Percentiles rank a stretch among this genome's conserved stretches.
Evolutionary conservation across 208 protist species (phyloP).

Genomic region (Crithidia mellificae): DNA sequence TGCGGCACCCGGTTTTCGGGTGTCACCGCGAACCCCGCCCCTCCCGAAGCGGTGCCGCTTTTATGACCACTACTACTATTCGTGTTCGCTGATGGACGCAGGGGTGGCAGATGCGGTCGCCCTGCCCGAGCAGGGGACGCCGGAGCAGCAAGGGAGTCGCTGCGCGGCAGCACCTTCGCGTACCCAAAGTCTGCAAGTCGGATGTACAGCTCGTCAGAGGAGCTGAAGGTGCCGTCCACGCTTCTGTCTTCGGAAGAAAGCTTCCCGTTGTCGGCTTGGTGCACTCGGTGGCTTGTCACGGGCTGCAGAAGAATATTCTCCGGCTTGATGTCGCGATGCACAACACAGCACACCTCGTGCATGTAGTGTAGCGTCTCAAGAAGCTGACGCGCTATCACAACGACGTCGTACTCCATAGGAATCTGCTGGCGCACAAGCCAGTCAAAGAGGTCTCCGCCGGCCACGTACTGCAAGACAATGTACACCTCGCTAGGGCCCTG

Average conservation of each 20-base stretch:
- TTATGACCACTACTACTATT: too few species aligned
- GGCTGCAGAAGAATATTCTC: constrained; percentile 84
- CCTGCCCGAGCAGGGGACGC: constrained; percentile 5
- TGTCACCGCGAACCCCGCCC: not conserved
- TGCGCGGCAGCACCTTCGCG: constrained; percentile 38
- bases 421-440: constrained; percentile 50
- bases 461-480: constrained; percentile 50
- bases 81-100: too few species aligned
- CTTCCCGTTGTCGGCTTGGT: constrained; percentile 34
- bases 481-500: constrained; percentile 57
- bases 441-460: constrained; percentile 60
- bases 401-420: constrained; percentile 52
- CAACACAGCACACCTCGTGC: constrained; percentile 52
- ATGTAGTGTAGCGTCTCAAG: constrained; percentile 49
- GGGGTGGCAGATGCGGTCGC: constrained; percentile 3
- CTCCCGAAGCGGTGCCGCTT: not conserved
- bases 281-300: not conserved
- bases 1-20: not conserved
- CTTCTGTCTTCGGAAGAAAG: constrained; percentile 13
- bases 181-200: constrained; percentile 58
- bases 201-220: constrained; percentile 34
- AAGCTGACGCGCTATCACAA: constrained; percentile 45
- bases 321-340: constrained; percentile 97
- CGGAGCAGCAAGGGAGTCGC: constrained; percentile 3
- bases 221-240: not conserved